Base-by-base conservation (phyloP, 768 basidiomycete genomes). In the Podaxis carcinomalis region DNA sequence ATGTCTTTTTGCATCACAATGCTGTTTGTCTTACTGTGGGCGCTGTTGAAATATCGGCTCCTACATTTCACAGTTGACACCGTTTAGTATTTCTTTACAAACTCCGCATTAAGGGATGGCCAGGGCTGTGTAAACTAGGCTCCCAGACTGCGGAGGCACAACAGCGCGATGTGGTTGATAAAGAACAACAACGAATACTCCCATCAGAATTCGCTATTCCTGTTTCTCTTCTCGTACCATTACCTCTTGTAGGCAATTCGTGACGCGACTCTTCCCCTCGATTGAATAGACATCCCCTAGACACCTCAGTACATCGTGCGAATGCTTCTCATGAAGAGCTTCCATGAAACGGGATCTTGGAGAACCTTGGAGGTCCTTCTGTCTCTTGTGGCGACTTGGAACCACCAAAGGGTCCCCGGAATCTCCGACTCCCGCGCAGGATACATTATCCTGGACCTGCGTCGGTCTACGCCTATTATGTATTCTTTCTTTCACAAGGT, bases 161-260 rank as follows among this genome's bases (percentile, higher is more conserved):
- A 19, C 40, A 42, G 7, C 7, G 16, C 40, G 40, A 19, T 19
- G 11, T 44, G 23, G 25, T 7, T 47, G 56, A 28, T 49, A 21
- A 25, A 47, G 47, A 25, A 49, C 46, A n/a, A 9, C 40, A 57
- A n/a, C 14, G 56, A 57, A 49, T 23, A 35, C 32, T 40, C 47
- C 57, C 32, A 58, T 58, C 57, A 58, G 49, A 58, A 50, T 54
- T 54, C 37, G 36, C 35, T 37, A 40, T 39, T 54, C 32, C 21
- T 54, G 52, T 21, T 7, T 39, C 35, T 32, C 13, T 21, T 28
- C 32, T 32, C 14, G 50, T 28, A 51, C 21, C 6, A 39, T 54
- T 54, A 54, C 36, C 52, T 16, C 52, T 54, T 39, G 52, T 25
- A 28, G 47, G 21, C 21, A 23, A 13, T 54, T 32, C 51, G 32